A percentile compares a stretch with the other conserved stretches of the same genome.
phyloP scores from a whole-genome alignment of 1,284 basidiomycete genomes.

The Tetrapyrgos nigripes region DNA sequence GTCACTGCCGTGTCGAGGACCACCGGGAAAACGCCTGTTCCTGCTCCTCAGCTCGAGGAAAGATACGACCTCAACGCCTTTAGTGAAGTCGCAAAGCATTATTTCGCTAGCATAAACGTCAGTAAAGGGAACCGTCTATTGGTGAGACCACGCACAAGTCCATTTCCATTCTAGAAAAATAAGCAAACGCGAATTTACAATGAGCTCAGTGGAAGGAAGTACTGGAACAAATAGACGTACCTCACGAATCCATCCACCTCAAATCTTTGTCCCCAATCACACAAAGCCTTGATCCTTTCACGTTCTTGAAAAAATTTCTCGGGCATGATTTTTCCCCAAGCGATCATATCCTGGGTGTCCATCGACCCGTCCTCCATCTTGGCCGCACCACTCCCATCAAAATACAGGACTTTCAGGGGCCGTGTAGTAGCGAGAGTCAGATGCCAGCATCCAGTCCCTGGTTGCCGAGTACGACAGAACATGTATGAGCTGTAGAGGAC shows the following conservation, averaged over 20 bases:
- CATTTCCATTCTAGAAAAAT: conserved; percentile 52
- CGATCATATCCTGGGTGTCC: conserved; percentile 51
- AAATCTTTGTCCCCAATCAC: conserved; percentile 40
- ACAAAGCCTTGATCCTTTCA: conserved; percentile 38
- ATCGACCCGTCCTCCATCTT: conserved; percentile 41
- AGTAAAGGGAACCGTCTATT: background rate
- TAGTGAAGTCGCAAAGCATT: conserved; percentile 57
- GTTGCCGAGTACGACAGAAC: conserved; percentile 32
- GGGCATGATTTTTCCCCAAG: conserved; percentile 36
- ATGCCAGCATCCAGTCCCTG: conserved; percentile 38
- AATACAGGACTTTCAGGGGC: conserved; percentile 48
- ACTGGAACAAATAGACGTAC: no score
- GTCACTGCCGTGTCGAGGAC: no score
- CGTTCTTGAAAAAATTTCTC: conserved; percentile 28
- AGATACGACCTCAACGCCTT: conserved; percentile 45
- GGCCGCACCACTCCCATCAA: conserved; percentile 48
- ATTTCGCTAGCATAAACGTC: conserved; percentile 45
- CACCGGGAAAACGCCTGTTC: background rate
- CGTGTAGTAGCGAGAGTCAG: conserved; percentile 41
- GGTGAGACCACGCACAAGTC: conserved; percentile 44
- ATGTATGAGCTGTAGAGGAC: no score
- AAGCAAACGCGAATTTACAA: no score
- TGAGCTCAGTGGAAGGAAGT: no score
- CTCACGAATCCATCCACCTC: conserved; percentile 47
- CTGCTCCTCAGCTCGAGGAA: conserved; percentile 26